Base-by-base conservation (phyloP, 257 asterid species). In the Capsicum pubescens region DNA sequence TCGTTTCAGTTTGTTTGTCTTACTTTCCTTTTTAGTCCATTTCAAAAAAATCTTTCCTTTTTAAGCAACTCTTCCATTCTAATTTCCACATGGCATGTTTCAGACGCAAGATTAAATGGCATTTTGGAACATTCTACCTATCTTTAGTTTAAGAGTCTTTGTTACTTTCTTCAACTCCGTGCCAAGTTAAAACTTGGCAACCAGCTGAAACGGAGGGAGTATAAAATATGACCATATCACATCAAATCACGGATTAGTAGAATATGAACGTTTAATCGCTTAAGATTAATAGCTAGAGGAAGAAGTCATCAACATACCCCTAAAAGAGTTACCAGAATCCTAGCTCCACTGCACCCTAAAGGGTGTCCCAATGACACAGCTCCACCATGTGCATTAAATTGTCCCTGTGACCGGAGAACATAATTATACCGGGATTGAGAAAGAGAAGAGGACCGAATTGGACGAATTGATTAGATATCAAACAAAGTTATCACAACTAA, bases 311-410 rank as follows among this genome's bases (percentile, higher is more conserved):
- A 55, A 57, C 85, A 74, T 90, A 94, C 99, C 92, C 99, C 99
- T 69, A 94, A 88, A 84, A 96, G 90, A n/a, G 99, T 92, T 86
- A 94, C 87, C 91, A 96, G 85, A 87, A 96, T 94, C 69, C 98
- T 95, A 44, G 98, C 99, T 89, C 98, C 99, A 83, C 99, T 93
- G 88, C 98, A 96, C 79, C 99, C 98, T 59, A 96, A 9, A 46
- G 99, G 98, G 88, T 96, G 98, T 80, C 99, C 99, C 90, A 93
- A 85, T 11, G 97, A 92, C 83, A 96, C 99, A 48, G 95, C 98
- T 79, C 99, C 98, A 2, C 99, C 99, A 19, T 96, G 98, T 64
- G 83, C 93, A 87, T 96, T 96, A 80, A 96, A 84, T 83, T 87
- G 88, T 60, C 87, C 95, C 99, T 96, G 87, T 58, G 83, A 85